Evolutionary conservation across 2,329 filamentous ascomycete genomes (phyloP), one percentile per base, ranked within the genome.

Genomic region (Microdochium bolleyi): DNA sequence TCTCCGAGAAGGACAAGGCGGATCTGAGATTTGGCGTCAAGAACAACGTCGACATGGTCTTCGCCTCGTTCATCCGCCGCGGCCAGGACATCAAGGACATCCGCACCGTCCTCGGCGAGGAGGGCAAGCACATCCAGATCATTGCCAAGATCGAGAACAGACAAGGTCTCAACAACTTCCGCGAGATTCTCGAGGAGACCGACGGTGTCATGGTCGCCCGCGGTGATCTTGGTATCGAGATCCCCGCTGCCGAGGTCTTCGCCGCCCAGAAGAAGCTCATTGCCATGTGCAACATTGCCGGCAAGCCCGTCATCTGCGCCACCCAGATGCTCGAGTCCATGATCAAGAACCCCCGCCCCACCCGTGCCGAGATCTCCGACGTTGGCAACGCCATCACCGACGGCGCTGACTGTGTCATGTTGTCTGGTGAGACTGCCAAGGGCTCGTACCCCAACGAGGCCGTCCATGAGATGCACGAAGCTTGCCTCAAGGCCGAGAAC

Each of bases 201-300:
- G 94, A 99, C 72, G 94, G 94, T 82, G 92, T 99, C 78, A 99
- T 99, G 94, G 94, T 99, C 62, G 94, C 94, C 66, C 92, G 94
- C 84, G 94, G 94, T 78, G 94, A 97, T 69, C 78, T 96, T 60
- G 94, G 94, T 79, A 99, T 99, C 65, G 94, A 99, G 78, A 99
- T 99, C 64, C 92, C 94, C 50, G 92, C 94, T 56, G 90, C 92
- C 59, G 94, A 99, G 81, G 94, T 99, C 61, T 99, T 99, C 75
- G 90, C 95, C 62, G 94, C 94, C 53, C 94, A 99, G 82, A 99
- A 99, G 88, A 99, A 99, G 89, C 92, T 99, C 83, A 99, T 99
- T 74, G 92, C 94, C 75, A 97, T 97, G 86, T 99, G 94, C 85
- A 99, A 99, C 81, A 85, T 96, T 69, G 92, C 91, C 62, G 94